Evolutionary conservation across 768 basidiomycete genomes (phyloP), one percentile per base, ranked within the genome.

Genomic region (Boletus pseudopeckii): DNA sequence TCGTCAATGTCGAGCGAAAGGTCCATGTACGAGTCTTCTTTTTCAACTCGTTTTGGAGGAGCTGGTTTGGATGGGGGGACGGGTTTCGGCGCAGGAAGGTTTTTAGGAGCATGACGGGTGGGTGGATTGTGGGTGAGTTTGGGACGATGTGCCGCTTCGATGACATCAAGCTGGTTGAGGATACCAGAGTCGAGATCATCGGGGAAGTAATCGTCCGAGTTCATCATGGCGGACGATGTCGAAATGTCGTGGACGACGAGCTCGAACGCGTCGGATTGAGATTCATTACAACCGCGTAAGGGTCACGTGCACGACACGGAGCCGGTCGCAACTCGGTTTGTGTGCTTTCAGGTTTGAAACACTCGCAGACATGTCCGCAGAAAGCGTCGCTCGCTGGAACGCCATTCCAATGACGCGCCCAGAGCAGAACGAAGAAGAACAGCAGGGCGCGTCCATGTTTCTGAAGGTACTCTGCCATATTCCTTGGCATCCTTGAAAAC

Each of bases 121-220:
- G 44, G 28, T 1, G 62, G 48, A 52, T 55, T 45, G 47, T 53
- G 50, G 44, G 48, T 40, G 42, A 26, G 43, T 60, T 57, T 63
- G 22, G 59, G 60, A 57, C 57, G 58, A 63, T 82, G 76, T 15
- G 80, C 77, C 10, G 86, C 83, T 71, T 92, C 88, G 42, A 92
- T 84, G 18, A 81, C 77, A 63, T 88, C 85, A 22, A 92, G 75
- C 62, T 86, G 77, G 36, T 77, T 70, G 7, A 90, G 63, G 4
- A 80, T 77, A 34, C 77, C 80, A 41, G 79, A 78, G 68, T 90
- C 80, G 37, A 86, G 60, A 5, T 86, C 85, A 56, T 83, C 83
- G 56, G 81, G 80, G 65, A 87, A 91, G 64, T 84, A 89, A 39
- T 78, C 84, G 72, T 89, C 88, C 34, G 86, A 89, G 74, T 83